phyloP scores from a whole-genome alignment of 768 basidiomycete genomes.

The Auriscalpium microsporum region DNA sequence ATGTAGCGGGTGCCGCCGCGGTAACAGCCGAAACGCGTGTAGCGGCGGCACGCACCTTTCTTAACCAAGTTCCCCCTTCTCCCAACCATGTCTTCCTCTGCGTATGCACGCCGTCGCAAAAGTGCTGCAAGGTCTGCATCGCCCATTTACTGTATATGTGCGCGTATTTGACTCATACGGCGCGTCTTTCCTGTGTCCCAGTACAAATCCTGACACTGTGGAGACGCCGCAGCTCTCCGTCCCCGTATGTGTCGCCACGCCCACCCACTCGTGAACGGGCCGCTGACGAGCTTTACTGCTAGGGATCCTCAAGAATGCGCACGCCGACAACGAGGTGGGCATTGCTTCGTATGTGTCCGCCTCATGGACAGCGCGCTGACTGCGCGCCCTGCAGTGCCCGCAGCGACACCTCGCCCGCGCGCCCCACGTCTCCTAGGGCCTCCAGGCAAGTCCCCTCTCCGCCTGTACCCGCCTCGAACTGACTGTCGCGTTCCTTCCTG shows the following conservation, averaged over 20 bases:
- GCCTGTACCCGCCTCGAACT: background rate
- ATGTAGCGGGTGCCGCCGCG: background rate
- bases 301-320: background rate
- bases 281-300: background rate
- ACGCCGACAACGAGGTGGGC: background rate
- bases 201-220: too few relatives aligned
- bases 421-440: background rate
- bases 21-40: background rate
- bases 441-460: background rate
- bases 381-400: background rate
- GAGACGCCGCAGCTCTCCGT: too few relatives aligned
- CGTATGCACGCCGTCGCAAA: background rate
- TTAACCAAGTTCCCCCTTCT: background rate
- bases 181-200: too few relatives aligned
- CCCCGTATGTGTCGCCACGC: too few relatives aligned
- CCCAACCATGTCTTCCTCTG: background rate
- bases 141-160: too few relatives aligned
- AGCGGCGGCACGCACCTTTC: background rate
- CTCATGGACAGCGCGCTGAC: background rate
- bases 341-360: background rate
- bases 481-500: background rate
- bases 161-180: too few relatives aligned
- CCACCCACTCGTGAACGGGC: too few relatives aligned
- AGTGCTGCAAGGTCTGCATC: too few relatives aligned
- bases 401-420: background rate